Conservation (phyloP, 257 asterid genomes). For the Sherardia arvensis region DNA sequence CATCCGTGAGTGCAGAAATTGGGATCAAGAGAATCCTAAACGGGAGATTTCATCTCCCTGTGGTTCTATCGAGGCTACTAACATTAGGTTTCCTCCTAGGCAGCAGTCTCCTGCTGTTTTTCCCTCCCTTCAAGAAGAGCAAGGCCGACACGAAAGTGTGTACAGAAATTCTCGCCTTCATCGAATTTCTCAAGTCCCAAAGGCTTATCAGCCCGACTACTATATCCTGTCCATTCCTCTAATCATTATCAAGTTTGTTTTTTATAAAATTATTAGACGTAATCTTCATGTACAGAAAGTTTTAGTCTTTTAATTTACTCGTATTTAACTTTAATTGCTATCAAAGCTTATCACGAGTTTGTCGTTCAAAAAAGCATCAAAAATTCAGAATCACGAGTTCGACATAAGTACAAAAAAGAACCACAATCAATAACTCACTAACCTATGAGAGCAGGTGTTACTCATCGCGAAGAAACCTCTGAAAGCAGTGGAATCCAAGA, state of each 20-base stretch:
- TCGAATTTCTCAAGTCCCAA: conserved; percentile 27
- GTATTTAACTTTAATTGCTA: background rate
- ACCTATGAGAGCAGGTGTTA: conserved; percentile 14
- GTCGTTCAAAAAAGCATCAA: too few relatives aligned
- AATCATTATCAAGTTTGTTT: too few relatives aligned
- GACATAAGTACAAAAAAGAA: too few relatives aligned
- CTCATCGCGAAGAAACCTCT: conserved; percentile 85
- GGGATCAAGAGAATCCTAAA: conserved; percentile 19
- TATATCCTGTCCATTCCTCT: conserved; percentile 33
- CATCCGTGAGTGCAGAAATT: conserved; percentile 26
- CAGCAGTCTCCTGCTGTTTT: too few relatives aligned
- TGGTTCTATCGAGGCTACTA: too few relatives aligned
- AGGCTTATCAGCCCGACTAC: conserved; percentile 29
- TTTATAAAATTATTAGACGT: too few relatives aligned
- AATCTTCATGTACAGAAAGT: background rate
- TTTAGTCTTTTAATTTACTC: background rate
- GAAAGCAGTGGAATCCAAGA: conserved; percentile 83
- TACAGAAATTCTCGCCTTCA: conserved; percentile 33
- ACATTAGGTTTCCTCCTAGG: too few relatives aligned
- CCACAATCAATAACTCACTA: background rate
- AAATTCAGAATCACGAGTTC: too few relatives aligned
- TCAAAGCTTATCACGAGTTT: background rate
- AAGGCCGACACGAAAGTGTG: conserved; percentile 34
- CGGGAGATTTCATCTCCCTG: too few relatives aligned
- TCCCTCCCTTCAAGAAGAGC: conserved; percentile 38